Evolutionary conservation across 495 filamentous ascomycete genomes (phyloP), one percentile per base, ranked within the genome.

Genomic region (Monascus purpureus): DNA sequence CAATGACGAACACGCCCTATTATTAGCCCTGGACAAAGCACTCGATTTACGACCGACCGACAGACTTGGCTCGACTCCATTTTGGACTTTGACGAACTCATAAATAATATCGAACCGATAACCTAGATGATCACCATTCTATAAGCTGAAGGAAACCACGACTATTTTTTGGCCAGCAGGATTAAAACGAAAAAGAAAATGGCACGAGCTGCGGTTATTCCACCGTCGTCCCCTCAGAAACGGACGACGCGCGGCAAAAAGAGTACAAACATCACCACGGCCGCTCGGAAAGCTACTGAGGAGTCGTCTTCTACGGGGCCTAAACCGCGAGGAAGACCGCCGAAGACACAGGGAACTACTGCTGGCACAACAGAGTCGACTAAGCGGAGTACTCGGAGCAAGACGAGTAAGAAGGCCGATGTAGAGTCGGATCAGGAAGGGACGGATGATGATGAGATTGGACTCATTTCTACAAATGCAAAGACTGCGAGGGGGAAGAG

Each of bases 201-300:
- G 59, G 59, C 59, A 29, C 55, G 59, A 33, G 55, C 57, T 20
- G 59, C 59, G 19, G 46, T 61, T 25, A 55, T 63, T 17, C 57
- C 53, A 3, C 39, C 41, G 7, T 52, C 52, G 15, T n/a, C n/a
- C n/a, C 52, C 57, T 13, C 50, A 39, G 13, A 59, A 60, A 37
- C 47, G 55, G 33, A 40, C 42, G 8, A 47, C 52, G 25, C 56
- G 56, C 18, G 43, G 50, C n/a, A 43, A 41, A 20, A 39, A 47
- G 17, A 39, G 46, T 3, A 43, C 33, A 12, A 51, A 38, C 19
- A 33, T 45, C 16, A 38, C 42, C n/a, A 35, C 40, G 11, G 28
- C 33, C 7, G 33, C 48, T 13, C 36, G 37, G 28, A 43, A 43
- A 13, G 31, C n/a, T 17, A 29, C 6, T 7, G 14, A 4, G 25